These are phyloP conservation scores for Magnolia kwangsiensis DNA, from an alignment of 164 flowering plant species.

Conservation along the genomic window DNA sequence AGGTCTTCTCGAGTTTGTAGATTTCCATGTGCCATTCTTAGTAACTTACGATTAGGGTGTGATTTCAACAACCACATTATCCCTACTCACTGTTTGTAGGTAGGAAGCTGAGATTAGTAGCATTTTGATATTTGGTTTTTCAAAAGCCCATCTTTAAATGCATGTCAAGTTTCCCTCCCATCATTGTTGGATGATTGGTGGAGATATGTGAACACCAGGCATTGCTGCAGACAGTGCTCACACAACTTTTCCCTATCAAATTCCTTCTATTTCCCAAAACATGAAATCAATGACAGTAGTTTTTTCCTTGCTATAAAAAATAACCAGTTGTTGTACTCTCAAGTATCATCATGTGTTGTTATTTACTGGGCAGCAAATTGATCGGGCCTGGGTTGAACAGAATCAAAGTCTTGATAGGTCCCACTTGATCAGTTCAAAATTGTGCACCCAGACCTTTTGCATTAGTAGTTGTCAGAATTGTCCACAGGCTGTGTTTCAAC, in stretches of 20 bases:
- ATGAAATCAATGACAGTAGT: neutral
- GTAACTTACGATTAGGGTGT: no score
- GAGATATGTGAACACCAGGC: neutral
- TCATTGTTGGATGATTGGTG: neutral
- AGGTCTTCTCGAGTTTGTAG: no score
- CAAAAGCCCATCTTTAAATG: neutral
- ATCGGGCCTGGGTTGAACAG: neutral
- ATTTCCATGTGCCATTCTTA: neutral
- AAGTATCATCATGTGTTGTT: neutral
- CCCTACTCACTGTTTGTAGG: neutral
- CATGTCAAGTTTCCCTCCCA: neutral
- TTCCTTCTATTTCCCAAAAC: neutral
- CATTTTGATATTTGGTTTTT: neutral
- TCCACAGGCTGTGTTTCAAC: no score
- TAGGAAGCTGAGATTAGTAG: neutral
- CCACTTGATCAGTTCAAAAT: neutral
- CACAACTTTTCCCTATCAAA: no score
- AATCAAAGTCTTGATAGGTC: neutral
- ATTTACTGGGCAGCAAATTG: neutral
- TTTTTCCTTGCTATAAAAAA: neutral
- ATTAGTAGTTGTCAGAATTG: neutral
- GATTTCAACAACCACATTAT: no score
- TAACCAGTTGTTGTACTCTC: neutral
- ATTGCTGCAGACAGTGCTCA: neutral
- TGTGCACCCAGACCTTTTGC: neutral